A percentile compares a stretch with the other conserved stretches of the same genome.
Conservation (phyloP, 805 yeast genomes). For the Saccharomycopsis sp. region DNA sequence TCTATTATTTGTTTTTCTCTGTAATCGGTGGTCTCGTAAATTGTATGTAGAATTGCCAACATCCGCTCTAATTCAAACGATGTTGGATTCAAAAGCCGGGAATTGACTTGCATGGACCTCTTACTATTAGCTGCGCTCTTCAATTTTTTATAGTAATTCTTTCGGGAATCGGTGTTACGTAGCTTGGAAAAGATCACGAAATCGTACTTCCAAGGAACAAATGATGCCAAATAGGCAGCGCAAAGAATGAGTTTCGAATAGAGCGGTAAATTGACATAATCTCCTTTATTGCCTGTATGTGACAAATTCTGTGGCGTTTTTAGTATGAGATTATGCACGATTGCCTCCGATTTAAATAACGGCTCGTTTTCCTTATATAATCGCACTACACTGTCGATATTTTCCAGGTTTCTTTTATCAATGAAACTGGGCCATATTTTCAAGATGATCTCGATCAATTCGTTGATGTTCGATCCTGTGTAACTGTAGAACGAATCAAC, state of each 20-base stretch:
- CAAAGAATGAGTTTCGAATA: conserved; percentile 37
- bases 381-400: conserved; percentile 9
- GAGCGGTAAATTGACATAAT: conserved; percentile 33
- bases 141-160: not conserved
- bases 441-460: conserved; percentile 19
- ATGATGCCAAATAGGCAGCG: conserved; percentile 41
- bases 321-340: not conserved
- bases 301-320: not conserved
- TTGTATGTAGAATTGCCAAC: conserved; percentile 38
- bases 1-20: conserved; percentile 29
- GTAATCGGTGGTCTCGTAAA: conserved; percentile 25
- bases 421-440: conserved; percentile 18
- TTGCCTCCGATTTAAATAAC: conserved; percentile 10
- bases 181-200: conserved; percentile 35
- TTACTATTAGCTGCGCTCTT: not conserved
- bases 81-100: conserved; percentile 34
- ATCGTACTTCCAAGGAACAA: conserved; percentile 35
- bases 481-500: conserved; percentile 36
- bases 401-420: not conserved
- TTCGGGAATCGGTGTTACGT: conserved; percentile 13
- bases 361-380: conserved; percentile 9
- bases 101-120: conserved; percentile 23
- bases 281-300: not conserved
- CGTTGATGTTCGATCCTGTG: conserved; percentile 35
- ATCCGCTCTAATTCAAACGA: conserved; percentile 40